Conservation (phyloP, 306 rosid species). For the Benincasa hispida region DNA sequence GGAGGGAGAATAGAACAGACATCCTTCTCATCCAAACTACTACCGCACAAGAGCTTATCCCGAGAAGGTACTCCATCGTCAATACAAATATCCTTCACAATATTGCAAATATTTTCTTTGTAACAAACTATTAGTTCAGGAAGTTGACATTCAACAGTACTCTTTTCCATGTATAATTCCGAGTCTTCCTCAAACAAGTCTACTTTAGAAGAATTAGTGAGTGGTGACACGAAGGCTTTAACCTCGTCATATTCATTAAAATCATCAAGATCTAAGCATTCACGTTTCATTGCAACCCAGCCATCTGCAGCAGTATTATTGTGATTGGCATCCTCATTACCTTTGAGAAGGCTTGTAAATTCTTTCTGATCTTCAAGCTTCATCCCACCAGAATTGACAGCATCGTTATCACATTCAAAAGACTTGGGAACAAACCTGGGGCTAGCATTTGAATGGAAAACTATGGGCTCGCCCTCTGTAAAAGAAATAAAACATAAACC, state of each 20-base stretch:
- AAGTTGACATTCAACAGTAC: constrained; percentile 41
- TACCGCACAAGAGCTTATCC: constrained; percentile 35
- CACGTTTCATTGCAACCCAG: neutral
- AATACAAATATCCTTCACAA: constrained; percentile 68
- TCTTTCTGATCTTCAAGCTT: constrained; percentile 26
- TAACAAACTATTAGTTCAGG: constrained; percentile 46
- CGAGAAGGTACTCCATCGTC: constrained; percentile 52
- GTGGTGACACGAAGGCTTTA: constrained; percentile 16
- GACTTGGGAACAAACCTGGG: constrained; percentile 25
- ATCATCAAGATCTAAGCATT: constrained; percentile 6
- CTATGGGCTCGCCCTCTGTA: constrained; percentile 54
- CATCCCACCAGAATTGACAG: constrained; percentile 23
- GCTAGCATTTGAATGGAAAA: constrained; percentile 29
- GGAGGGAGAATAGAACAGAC: constrained; percentile 17
- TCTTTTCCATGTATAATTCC: constrained; percentile 37
- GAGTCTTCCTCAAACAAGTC: constrained; percentile 23
- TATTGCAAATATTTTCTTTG: constrained; percentile 39
- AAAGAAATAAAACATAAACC: neutral
- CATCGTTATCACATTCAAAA: constrained; percentile 26
- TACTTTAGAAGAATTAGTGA: constrained; percentile 26
- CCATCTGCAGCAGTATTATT: neutral
- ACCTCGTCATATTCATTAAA: constrained; percentile 20
- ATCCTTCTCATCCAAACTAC: constrained; percentile 19
- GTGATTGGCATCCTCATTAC: constrained; percentile 4
- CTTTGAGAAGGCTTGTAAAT: constrained; percentile 9